phyloP scores from a whole-genome alignment of 805 yeast species.

The Kluyveromyces lactis region DNA sequence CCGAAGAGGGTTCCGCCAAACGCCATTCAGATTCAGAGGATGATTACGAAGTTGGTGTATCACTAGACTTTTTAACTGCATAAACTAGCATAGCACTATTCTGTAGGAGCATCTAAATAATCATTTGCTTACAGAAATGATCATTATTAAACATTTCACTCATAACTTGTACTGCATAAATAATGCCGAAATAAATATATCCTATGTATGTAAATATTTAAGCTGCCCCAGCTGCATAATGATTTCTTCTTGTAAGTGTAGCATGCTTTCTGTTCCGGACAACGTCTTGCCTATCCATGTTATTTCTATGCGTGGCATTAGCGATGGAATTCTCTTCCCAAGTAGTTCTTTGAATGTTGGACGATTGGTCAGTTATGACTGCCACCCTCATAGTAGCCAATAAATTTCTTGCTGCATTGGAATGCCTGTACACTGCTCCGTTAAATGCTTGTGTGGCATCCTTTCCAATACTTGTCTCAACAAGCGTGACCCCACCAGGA shows the following conservation, averaged over 20 bases:
- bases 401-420: constrained; percentile 86
- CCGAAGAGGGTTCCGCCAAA: constrained; percentile 14
- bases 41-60: constrained; percentile 21
- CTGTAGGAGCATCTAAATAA: too few species aligned
- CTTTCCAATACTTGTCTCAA: constrained; percentile 76
- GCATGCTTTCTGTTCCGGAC: constrained; percentile 18
- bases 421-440: constrained; percentile 90
- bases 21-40: constrained; percentile 14
- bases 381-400: constrained; percentile 93
- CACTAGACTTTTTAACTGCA: constrained; percentile 17
- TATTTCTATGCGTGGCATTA: constrained; percentile 6
- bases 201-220: constrained; percentile 5
- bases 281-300: constrained; percentile 10
- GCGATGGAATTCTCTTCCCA: constrained; percentile 19
- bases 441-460: constrained; percentile 92
- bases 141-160: too few species aligned
- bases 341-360: constrained; percentile 26
- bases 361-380: constrained; percentile 71
- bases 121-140: too few species aligned
- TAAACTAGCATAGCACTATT: constrained; percentile 4
- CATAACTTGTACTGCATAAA: too few species aligned
- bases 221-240: constrained; percentile 25
- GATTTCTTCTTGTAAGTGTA: constrained; percentile 19
- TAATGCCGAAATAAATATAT: neutral
- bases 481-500: constrained; percentile 84